Conservation (phyloP, 148 eudicot genomes). For the Cornus controversa region DNA sequence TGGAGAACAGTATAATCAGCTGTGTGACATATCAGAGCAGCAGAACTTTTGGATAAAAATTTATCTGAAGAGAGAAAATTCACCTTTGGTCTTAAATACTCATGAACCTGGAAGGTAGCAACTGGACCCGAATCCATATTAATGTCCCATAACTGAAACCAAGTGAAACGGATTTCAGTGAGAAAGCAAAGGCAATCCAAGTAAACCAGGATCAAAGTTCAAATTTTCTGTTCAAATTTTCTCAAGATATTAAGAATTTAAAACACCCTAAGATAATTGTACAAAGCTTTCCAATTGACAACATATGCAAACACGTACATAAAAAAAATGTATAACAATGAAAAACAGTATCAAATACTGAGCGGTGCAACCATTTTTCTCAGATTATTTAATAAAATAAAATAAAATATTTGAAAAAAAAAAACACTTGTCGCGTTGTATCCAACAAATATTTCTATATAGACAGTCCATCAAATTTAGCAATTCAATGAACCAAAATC, state of each 20-base stretch:
- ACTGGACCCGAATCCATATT: slow-evolving; percentile 99
- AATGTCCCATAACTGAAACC: slow-evolving; percentile 93
- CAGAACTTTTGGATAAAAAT: not conserved
- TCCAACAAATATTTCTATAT: not conserved
- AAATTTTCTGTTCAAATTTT: not conserved
- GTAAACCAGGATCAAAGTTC: not conserved
- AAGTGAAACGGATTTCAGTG: slow-evolving; percentile 15
- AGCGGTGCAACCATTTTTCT: not conserved
- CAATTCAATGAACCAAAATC: not conserved
- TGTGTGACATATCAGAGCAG: not conserved
- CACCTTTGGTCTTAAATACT: slow-evolving; percentile 93
- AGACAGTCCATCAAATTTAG: not conserved
- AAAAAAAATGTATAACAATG: not conserved
- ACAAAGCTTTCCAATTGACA: not conserved
- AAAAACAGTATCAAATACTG: not conserved
- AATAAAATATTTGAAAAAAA: no score
- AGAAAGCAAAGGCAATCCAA: not conserved
- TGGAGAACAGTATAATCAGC: slow-evolving; percentile 1
- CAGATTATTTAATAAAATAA: no score
- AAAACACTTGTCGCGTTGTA: not conserved
- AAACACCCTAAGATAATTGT: not conserved
- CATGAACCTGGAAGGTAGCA: slow-evolving; percentile 92
- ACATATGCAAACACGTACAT: not conserved
- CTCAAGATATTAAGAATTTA: not conserved
- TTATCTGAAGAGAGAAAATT: slow-evolving; percentile 13